These are phyloP conservation scores for Citrus mangshanensis DNA, from an alignment of 345 rosid species.

Conservation along the genomic window DNA sequence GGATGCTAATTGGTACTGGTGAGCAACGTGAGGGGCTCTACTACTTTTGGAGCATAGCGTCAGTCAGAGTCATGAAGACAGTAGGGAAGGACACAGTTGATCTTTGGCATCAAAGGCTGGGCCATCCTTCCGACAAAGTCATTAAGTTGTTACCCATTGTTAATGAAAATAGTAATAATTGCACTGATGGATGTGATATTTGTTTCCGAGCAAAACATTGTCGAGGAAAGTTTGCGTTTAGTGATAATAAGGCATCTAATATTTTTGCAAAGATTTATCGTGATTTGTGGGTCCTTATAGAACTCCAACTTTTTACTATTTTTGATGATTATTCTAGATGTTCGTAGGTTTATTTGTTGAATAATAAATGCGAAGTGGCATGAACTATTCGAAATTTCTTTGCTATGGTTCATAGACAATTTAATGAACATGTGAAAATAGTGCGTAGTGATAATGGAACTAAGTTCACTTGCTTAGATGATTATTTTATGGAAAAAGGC, in stretches of 20 bases:
- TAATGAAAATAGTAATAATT: neutral
- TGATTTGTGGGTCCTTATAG: neutral
- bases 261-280: neutral
- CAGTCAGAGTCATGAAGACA: neutral
- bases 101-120: neutral
- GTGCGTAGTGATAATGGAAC: constrained; percentile 9
- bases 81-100: too few relatives aligned
- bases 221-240: neutral
- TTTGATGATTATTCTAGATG: neutral
- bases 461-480: neutral
- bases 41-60: neutral
- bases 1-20: constrained; percentile 12
- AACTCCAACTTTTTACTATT: neutral
- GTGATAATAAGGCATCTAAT: neutral
- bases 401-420: neutral
- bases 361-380: constrained; percentile 2
- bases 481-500: neutral
- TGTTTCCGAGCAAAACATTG: neutral
- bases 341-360: constrained; percentile 9
- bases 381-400: neutral
- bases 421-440: neutral
- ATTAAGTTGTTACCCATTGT: too few relatives aligned
- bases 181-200: neutral
- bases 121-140: neutral
- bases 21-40: constrained; percentile 1